Base-by-base conservation (phyloP, 306 rosid species). In the Prosopis cineraria region DNA sequence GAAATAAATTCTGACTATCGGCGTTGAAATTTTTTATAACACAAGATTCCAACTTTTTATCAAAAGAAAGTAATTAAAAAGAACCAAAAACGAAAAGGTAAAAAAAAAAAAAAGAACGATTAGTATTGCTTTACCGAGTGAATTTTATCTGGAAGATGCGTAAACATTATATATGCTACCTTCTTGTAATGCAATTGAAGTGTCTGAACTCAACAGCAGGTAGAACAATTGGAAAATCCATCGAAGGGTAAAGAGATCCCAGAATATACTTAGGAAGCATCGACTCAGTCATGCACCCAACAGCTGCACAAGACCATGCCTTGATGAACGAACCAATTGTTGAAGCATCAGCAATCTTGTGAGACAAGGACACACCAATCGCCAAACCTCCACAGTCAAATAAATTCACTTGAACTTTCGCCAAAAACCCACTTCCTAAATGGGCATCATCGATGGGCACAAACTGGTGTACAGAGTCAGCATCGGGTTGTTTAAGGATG, bases 311-410 rank as follows among this genome's bases (percentile, higher is more conserved):
- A 1, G 78, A 77, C 85, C 89, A 88, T 9, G 53, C 67, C 14
- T 67, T 48, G 43, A 83, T 8, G 78, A 88, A 83, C 0, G 48
- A 73, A 4, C 39, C 55, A 43, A 83, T 6, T 19, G 89, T 60
- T 1, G 79, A 66, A 3, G 81, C 74, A 39, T 88, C 91, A 13
- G 78, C 84, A 4, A 83, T 59, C 83, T 79, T 88, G 67, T 88
- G 91, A 7, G 82, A 80, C 7, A 83, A 7, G 10, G 70, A 37
- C 3, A 83, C 62, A 0, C 77, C 84, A 16, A 88, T 41, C 0
- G 81, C 71, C 13, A 85, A 59, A 24, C 89, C 86, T 3, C 89
- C 86, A 55, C 89, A 85, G 5, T 72, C 53, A 9, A 85, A 85
- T 70, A 56, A 53, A 20, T 55, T 88, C 50, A 47, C 68, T 11